Conservation (phyloP, 441 rosid species). For the Kokia cookei region DNA sequence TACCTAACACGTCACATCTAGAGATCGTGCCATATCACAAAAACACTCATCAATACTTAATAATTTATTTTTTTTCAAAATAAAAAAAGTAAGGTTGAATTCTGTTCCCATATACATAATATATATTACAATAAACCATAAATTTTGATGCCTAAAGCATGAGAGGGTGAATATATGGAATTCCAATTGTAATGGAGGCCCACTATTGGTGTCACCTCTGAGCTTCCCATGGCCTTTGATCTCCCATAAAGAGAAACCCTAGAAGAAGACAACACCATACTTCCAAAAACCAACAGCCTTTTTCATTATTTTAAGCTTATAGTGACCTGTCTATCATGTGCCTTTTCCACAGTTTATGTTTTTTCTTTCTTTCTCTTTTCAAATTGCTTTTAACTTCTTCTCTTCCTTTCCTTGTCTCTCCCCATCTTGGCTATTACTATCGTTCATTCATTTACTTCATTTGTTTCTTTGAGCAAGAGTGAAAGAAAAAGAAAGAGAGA, state of each 20-base stretch:
- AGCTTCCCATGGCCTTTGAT: conserved; percentile 6
- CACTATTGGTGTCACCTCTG: conserved; percentile 11
- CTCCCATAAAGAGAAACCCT: not conserved
- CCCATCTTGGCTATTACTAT: not conserved
- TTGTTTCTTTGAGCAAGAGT: not conserved
- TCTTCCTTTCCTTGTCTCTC: conserved; percentile 7
- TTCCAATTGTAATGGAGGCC: conserved; percentile 27
- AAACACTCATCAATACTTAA: no score
- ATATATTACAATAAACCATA: not conserved
- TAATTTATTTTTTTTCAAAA: no score
- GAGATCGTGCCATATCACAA: no score
- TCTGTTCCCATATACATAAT: not conserved
- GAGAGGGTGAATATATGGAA: not conserved
- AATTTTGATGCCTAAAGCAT: not conserved
- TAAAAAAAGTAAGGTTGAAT: not conserved
- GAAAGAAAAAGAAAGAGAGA: not conserved
- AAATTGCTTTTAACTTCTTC: conserved; percentile 3
- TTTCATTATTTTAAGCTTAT: conserved; percentile 25
- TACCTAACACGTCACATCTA: no score
- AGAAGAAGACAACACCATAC: conserved; percentile 61
- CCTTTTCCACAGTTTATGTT: conserved; percentile 17
- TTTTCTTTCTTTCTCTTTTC: not conserved
- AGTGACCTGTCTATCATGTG: conserved; percentile 65
- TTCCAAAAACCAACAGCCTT: conserved; percentile 47
- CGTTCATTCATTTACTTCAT: not conserved